Evolutionary conservation across 2,329 filamentous ascomycete genomes (phyloP).

Genomic region (Saccharata proteae): DNA sequence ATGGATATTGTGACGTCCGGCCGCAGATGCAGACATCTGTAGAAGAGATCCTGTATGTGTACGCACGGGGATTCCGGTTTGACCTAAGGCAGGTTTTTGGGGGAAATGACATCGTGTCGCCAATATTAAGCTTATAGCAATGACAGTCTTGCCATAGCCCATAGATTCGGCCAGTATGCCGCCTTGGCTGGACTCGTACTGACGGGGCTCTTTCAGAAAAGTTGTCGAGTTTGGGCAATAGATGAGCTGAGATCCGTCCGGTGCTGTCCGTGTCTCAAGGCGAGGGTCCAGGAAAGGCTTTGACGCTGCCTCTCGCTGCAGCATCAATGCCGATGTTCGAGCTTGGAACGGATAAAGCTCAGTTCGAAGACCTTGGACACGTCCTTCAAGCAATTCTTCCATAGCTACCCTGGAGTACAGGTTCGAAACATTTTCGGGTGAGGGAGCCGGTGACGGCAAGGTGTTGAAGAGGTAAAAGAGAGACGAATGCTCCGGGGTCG

Average conservation of each 20-base stretch:
- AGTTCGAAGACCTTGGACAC: conserved; percentile 44
- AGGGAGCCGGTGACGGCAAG: conserved; percentile 55
- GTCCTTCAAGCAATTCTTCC: conserved; percentile 38
- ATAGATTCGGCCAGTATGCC: conserved; percentile 74
- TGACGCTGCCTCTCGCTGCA: conserved; percentile 63
- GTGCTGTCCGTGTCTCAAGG: conserved; percentile 47
- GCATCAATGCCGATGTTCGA: conserved; percentile 69
- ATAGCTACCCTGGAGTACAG: conserved; percentile 42
- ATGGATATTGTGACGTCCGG: conserved; percentile 54
- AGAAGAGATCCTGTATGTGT: conserved; percentile 48
- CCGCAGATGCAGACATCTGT: conserved; percentile 63
- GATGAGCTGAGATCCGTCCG: conserved; percentile 53
- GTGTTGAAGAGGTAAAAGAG: conserved; percentile 63
- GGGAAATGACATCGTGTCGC: conserved; percentile 61
- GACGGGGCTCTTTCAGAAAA: conserved; percentile 52
- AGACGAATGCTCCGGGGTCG: conserved; percentile 36
- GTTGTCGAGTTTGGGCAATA: conserved; percentile 53
- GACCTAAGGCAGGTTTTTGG: conserved; percentile 50
- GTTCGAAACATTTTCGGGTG: conserved; percentile 37
- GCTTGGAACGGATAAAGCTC: conserved; percentile 67
- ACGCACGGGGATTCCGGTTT: conserved; percentile 31
- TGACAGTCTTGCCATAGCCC: conserved; percentile 74
- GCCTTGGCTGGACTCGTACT: conserved; percentile 63
- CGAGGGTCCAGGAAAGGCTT: conserved; percentile 60
- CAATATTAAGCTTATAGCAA: conserved; percentile 60